These are phyloP conservation scores for Triticum urartu DNA, from an alignment of 176 grass and related monocot species.

Conservation along the genomic window DNA sequence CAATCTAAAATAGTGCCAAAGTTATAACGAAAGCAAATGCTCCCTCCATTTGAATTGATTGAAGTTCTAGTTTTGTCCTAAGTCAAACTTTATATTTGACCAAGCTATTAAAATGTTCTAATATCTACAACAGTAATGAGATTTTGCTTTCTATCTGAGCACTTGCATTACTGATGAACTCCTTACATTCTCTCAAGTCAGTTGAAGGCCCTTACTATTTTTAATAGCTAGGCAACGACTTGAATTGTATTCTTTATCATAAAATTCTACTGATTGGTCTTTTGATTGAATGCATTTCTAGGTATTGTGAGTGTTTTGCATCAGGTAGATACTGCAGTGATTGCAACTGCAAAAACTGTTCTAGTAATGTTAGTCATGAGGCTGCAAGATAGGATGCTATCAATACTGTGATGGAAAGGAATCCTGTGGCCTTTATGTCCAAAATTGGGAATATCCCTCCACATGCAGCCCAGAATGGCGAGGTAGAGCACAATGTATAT, in stretches of 20 bases:
- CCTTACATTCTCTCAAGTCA: neutral
- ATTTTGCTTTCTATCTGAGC: neutral
- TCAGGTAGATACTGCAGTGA: constrained; percentile 36
- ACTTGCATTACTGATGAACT: neutral
- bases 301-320: constrained; percentile 51
- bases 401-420: too few relatives aligned
- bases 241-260: neutral
- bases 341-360: constrained; percentile 43
- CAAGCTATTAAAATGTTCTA: too few relatives aligned
- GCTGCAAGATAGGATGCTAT: neutral
- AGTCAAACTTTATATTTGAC: too few relatives aligned
- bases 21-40: too few relatives aligned
- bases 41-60: too few relatives aligned
- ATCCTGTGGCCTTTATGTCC: too few relatives aligned
- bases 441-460: too few relatives aligned
- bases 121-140: neutral
- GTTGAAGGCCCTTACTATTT: neutral
- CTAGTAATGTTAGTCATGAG: constrained; percentile 33
- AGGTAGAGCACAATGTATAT: too few relatives aligned
- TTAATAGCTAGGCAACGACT: neutral
- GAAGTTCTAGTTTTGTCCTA: too few relatives aligned
- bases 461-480: too few relatives aligned
- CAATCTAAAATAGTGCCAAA: too few relatives aligned
- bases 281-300: constrained; percentile 20
- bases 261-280: neutral